A percentile compares a stretch with the other conserved stretches of the same genome.
phyloP scores from a whole-genome alignment of 495 filamentous ascomycete species.

The Patellaria atrata region DNA sequence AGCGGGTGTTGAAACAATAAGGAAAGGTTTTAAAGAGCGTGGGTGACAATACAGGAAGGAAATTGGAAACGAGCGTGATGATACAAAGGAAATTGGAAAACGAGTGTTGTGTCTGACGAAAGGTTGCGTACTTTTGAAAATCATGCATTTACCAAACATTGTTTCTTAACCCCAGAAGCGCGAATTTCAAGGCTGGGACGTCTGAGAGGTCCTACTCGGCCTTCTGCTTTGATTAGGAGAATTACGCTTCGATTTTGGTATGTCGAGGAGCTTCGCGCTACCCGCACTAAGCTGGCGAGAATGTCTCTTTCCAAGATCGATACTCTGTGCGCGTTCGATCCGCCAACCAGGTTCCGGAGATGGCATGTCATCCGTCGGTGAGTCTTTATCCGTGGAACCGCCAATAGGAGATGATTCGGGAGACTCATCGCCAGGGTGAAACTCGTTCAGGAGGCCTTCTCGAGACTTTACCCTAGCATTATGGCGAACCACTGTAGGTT shows the following conservation, averaged over 20 bases:
- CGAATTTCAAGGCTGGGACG: slow-evolving; percentile 1
- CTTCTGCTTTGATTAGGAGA: slow-evolving; percentile 12
- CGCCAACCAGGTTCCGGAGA: slow-evolving; percentile 12
- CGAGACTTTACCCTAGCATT: slow-evolving; percentile 45
- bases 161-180: too few relatives aligned
- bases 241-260: slow-evolving; percentile 27
- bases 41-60: slow-evolving; percentile 9
- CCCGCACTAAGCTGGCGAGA: slow-evolving; percentile 58
- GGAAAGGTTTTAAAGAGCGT: slow-evolving; percentile 15
- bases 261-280: slow-evolving; percentile 53
- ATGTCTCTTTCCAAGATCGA: slow-evolving; percentile 48
- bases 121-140: too few relatives aligned
- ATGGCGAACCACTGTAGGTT: slow-evolving; percentile 40
- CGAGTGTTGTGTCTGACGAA: slow-evolving; percentile 16
- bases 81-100: slow-evolving; percentile 22
- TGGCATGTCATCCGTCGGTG: slow-evolving; percentile 8
- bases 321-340: slow-evolving; percentile 50
- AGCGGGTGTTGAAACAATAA: slow-evolving; percentile 3
- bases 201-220: slow-evolving; percentile 12
- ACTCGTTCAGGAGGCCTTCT: slow-evolving; percentile 51
- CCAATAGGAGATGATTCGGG: neutral
- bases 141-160: too few relatives aligned
- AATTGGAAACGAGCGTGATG: slow-evolving; percentile 1
- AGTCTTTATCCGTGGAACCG: slow-evolving; percentile 7
- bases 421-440: slow-evolving; percentile 26